Evolutionary conservation across 345 rosid species (phyloP).

Genomic region (Punica granatum): DNA sequence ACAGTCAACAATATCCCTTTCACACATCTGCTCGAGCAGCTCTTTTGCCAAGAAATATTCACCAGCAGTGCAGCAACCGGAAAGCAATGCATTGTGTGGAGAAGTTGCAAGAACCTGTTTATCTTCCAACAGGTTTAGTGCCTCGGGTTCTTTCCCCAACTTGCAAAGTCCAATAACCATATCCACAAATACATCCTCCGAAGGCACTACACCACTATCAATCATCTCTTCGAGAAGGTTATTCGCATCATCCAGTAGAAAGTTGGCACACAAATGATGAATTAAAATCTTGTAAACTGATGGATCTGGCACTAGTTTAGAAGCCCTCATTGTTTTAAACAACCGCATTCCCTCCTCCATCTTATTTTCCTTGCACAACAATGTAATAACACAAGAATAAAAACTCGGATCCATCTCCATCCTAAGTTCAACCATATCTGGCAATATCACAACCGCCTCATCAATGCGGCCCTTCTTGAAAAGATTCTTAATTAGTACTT

Average conservation of each 20-base stretch:
- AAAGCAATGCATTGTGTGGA: constrained; percentile 41
- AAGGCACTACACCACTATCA: constrained; percentile 18
- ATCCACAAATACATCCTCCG: constrained; percentile 21
- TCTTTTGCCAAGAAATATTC: constrained; percentile 27
- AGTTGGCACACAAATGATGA: constrained; percentile 29
- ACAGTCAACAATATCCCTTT: constrained; percentile 28
- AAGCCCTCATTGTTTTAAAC: constrained; percentile 36
- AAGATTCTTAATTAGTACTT: constrained; percentile 41
- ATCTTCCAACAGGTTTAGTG: constrained; percentile 33
- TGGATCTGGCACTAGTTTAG: constrained; percentile 22
- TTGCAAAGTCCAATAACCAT: constrained; percentile 34
- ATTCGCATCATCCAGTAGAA: constrained; percentile 30
- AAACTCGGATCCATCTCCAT: constrained; percentile 24
- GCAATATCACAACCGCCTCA: constrained; percentile 30
- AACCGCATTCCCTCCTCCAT: constrained; percentile 25
- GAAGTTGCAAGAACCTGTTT: constrained; percentile 20
- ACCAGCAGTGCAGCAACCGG: constrained; percentile 34
- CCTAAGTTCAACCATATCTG: constrained; percentile 30
- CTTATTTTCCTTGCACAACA: constrained; percentile 35
- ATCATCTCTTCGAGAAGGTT: constrained; percentile 32
- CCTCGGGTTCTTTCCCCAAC: constrained; percentile 24
- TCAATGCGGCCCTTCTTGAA: constrained; percentile 16
- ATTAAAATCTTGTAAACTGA: constrained; percentile 23
- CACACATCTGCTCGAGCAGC: constrained; percentile 29
- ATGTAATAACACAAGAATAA: constrained; percentile 26